Conservation (phyloP, 495 filamentous ascomycete genomes). For the Chaetomidium leptoderma region DNA sequence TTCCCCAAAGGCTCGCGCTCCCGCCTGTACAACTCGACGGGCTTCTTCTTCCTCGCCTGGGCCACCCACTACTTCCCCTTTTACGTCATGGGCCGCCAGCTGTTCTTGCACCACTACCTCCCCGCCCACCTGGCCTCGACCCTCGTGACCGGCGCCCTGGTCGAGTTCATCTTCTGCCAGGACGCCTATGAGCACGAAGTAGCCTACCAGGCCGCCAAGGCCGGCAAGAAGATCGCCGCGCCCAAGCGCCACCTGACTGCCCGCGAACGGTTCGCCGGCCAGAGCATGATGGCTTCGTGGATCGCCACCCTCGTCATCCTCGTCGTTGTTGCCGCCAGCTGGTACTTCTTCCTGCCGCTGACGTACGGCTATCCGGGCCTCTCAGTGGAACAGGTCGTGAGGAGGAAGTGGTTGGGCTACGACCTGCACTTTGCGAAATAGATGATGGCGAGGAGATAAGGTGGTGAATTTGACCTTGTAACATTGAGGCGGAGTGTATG, state of each 20-base stretch:
- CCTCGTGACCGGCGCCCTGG: constrained; percentile 90
- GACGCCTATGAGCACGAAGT: constrained; percentile 60
- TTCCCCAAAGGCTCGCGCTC: constrained; percentile 71
- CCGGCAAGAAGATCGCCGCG: constrained; percentile 46
- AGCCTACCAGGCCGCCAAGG: constrained; percentile 44
- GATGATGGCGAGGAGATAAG: not conserved
- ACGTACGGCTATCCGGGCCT: constrained; percentile 96
- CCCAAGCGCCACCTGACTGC: constrained; percentile 59
- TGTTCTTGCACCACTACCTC: constrained; percentile 97
- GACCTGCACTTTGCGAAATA: constrained; percentile 99
- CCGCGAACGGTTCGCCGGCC: constrained; percentile 72
- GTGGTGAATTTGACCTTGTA: not conserved
- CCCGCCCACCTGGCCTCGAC: constrained; percentile 88
- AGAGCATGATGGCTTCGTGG: constrained; percentile 75
- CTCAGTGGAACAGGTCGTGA: constrained; percentile 69
- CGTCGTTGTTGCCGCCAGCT: constrained; percentile 65
- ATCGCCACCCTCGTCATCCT: constrained; percentile 68
- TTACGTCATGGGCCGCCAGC: constrained; percentile 94
- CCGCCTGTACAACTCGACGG: constrained; percentile 94
- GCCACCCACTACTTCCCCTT: constrained; percentile 97
- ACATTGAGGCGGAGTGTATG: constrained; percentile 5
- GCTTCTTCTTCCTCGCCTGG: constrained; percentile 98
- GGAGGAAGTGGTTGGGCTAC: constrained; percentile 93
- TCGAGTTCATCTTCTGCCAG: constrained; percentile 94
- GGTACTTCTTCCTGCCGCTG: constrained; percentile 88